These are phyloP conservation scores for Phytophthora kernoviae DNA, from an alignment of 352 stramenopile genomes.

Conservation along the genomic window DNA sequence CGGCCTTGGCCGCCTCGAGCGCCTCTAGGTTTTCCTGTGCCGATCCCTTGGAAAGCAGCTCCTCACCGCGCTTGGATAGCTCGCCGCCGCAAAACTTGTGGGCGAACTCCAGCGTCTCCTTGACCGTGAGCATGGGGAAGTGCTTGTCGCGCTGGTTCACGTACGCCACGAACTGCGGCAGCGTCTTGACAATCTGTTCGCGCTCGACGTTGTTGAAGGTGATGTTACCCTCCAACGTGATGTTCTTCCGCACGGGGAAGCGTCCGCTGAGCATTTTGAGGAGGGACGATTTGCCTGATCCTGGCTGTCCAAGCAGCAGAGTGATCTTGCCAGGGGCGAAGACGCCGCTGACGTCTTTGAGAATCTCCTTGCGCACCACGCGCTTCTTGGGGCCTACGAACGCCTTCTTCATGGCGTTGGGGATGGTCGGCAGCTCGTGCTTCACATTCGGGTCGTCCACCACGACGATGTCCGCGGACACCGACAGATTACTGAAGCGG, in stretches of 20 bases:
- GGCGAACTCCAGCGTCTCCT: constrained; percentile 64
- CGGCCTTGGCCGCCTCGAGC: constrained; percentile 20
- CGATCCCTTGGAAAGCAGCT: constrained; percentile 36
- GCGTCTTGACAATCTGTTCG: constrained; percentile 28
- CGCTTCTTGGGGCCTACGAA: constrained; percentile 33
- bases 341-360: constrained; percentile 41
- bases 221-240: constrained; percentile 40
- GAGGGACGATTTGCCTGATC: constrained; percentile 43
- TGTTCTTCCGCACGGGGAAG: constrained; percentile 41
- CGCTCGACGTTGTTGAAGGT: constrained; percentile 45
- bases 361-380: constrained; percentile 37
- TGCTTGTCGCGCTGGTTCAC: constrained; percentile 56
- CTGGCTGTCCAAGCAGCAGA: constrained; percentile 38
- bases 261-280: constrained; percentile 50
- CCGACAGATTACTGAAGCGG: constrained; percentile 47
- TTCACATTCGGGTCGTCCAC: constrained; percentile 8
- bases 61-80: constrained; percentile 17
- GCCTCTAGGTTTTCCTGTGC: constrained; percentile 31
- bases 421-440: constrained; percentile 26
- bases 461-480: constrained; percentile 33
- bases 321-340: constrained; percentile 47
- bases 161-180: constrained; percentile 58
- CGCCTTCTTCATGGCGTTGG: constrained; percentile 29
- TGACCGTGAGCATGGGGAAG: constrained; percentile 51
- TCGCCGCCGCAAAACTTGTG: constrained; percentile 37